Conservation (phyloP, 2,329 filamentous ascomycete genomes). For the Mollisiaceae sp. region DNA sequence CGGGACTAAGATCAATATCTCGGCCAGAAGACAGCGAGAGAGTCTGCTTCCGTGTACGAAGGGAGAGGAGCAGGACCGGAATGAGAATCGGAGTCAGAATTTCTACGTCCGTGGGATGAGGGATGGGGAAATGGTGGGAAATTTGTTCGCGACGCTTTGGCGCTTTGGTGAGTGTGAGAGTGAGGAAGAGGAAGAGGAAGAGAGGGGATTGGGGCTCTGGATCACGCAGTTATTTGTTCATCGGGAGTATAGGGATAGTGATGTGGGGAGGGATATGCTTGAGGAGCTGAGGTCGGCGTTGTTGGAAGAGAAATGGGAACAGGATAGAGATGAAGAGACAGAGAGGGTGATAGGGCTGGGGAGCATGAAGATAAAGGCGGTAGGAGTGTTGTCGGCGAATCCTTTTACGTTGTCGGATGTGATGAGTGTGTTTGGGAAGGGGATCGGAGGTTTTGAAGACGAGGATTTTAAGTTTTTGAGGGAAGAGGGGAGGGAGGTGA, state of each 20-base stretch:
- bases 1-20: no score
- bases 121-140: no score
- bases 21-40: no score
- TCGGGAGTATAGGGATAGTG: not conserved
- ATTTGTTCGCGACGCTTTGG: no score
- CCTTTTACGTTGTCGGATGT: slow-evolving; percentile 18
- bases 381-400: slow-evolving; percentile 21
- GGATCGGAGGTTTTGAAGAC: not conserved
- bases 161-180: no score
- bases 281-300: not conserved
- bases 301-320: not conserved
- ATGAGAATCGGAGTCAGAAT: no score
- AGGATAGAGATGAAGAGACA: no score
- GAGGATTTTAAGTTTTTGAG: slow-evolving; percentile 7
- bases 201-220: not conserved
- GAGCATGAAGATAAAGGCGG: not conserved
- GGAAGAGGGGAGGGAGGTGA: slow-evolving; percentile 10
- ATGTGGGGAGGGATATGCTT: not conserved
- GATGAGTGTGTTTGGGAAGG: slow-evolving; percentile 14
- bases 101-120: no score
- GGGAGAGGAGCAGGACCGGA: no score
- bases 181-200: no score
- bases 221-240: not conserved
- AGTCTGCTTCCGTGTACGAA: no score
- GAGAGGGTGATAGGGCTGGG: no score